Conservation (phyloP, 1,284 basidiomycete species). For the Apiotrichum domesticum region DNA sequence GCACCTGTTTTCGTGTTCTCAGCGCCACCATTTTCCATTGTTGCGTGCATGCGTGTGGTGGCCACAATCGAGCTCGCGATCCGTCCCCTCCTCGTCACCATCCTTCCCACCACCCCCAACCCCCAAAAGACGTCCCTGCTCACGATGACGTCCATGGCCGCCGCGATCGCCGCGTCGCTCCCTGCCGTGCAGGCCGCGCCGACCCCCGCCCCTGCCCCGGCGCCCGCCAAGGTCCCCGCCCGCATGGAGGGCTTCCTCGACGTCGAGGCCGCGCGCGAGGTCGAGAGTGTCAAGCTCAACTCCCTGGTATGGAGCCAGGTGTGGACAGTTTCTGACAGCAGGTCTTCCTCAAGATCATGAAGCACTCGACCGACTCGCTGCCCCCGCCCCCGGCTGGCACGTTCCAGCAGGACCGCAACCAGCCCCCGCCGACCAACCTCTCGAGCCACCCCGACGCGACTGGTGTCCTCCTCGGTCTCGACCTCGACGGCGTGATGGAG, state of each 20-base stretch:
- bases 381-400: constrained; percentile 31
- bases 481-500: constrained; percentile 84
- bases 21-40: background rate
- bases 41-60: background rate
- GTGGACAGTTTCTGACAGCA: constrained; percentile 38
- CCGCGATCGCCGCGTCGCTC: constrained; percentile 69
- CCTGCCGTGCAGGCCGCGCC: constrained; percentile 54
- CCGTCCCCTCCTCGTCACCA: background rate
- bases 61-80: background rate
- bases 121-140: constrained; percentile 13
- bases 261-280: constrained; percentile 76
- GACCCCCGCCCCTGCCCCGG: constrained; percentile 54
- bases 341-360: constrained; percentile 90
- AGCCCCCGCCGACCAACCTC: constrained; percentile 39
- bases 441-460: constrained; percentile 56
- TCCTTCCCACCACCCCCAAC: background rate
- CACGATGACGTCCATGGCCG: constrained; percentile 67
- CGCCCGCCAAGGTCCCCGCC: constrained; percentile 60
- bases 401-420: constrained; percentile 37
- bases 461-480: constrained; percentile 82
- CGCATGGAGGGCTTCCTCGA: constrained; percentile 86
- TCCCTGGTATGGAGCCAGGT: constrained; percentile 59
- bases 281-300: constrained; percentile 72
- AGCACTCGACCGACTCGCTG: constrained; percentile 53
- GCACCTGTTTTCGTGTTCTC: background rate